Evolutionary conservation across 2,329 filamentous ascomycete species (phyloP).

Genomic region (Lachnellula occidentalis): DNA sequence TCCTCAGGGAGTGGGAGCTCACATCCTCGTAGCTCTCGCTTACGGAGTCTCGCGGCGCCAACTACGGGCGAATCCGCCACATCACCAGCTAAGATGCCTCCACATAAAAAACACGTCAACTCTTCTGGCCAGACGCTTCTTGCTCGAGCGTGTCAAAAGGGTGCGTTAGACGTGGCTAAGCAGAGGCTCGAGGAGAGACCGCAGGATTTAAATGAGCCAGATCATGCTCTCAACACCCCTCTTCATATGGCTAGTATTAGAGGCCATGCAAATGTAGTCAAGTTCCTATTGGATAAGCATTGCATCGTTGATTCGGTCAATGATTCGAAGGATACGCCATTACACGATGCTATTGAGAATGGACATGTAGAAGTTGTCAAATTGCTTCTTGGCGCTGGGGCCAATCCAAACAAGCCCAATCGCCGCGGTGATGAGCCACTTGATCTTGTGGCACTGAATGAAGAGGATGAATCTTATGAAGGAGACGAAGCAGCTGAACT

Average conservation of each 20-base stretch:
- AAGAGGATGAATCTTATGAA: slow-evolving; percentile 49
- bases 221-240: slow-evolving; percentile 95
- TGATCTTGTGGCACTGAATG: slow-evolving; percentile 70
- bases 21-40: slow-evolving; percentile 52
- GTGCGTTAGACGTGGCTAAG: slow-evolving; percentile 75
- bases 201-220: slow-evolving; percentile 81
- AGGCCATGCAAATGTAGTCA: slow-evolving; percentile 80
- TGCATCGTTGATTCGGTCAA: slow-evolving; percentile 77
- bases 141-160: slow-evolving; percentile 82
- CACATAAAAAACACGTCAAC: slow-evolving; percentile 83
- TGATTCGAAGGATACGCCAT: slow-evolving; percentile 83
- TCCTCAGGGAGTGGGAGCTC: slow-evolving; percentile 57
- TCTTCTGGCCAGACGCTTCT: slow-evolving; percentile 87
- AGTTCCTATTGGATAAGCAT: slow-evolving; percentile 76
- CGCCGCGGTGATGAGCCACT: slow-evolving; percentile 89
- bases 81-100: slow-evolving; percentile 62
- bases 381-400: slow-evolving; percentile 76
- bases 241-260: slow-evolving; percentile 88
- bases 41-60: slow-evolving; percentile 51
- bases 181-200: slow-evolving; percentile 65
- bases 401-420: slow-evolving; percentile 87
- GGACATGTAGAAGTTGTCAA: slow-evolving; percentile 85
- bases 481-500: slow-evolving; percentile 50
- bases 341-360: slow-evolving; percentile 95
- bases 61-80: slow-evolving; percentile 53